phyloP scores from a whole-genome alignment of 805 yeast species.

The Saturnispora halmiae region DNA sequence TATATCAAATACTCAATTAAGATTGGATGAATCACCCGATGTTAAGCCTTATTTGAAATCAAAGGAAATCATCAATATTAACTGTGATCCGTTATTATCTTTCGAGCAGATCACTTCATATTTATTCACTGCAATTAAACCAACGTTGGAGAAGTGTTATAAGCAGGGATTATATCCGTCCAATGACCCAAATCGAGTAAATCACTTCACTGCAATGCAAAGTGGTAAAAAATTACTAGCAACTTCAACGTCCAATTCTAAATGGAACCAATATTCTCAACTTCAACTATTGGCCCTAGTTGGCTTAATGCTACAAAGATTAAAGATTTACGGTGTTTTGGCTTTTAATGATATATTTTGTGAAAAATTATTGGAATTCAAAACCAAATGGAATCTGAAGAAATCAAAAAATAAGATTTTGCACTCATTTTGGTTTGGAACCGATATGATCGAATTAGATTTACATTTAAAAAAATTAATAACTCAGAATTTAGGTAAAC shows the following conservation, averaged over 20 bases:
- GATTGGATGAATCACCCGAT: conserved; percentile 81
- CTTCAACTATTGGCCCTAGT: conserved; percentile 56
- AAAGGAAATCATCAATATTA: conserved; percentile 51
- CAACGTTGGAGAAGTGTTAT: conserved; percentile 55
- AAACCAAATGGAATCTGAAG: conserved; percentile 43
- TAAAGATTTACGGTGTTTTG: conserved; percentile 73
- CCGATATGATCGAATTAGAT: conserved; percentile 37
- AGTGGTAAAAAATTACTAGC: conserved; percentile 49
- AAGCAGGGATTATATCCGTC: conserved; percentile 54
- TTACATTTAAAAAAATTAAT: conserved; percentile 37
- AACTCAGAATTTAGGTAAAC: conserved; percentile 13
- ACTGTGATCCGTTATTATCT: conserved; percentile 44
- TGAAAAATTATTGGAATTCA: conserved; percentile 49
- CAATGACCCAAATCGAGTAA: conserved; percentile 57
- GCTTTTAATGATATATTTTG: conserved; percentile 63
- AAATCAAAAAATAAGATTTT: conserved; percentile 59
- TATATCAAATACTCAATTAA: conserved; percentile 70
- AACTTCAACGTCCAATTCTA: conserved; percentile 50
- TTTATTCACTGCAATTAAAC: conserved; percentile 56
- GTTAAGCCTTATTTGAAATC: conserved; percentile 68
- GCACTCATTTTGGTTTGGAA: conserved; percentile 50
- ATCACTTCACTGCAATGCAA: conserved; percentile 63
- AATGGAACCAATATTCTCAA: conserved; percentile 61
- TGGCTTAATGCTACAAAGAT: conserved; percentile 60
- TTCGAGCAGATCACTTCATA: conserved; percentile 47